Conservation (phyloP, 306 rosid species). For the Albizia julibrissin region DNA sequence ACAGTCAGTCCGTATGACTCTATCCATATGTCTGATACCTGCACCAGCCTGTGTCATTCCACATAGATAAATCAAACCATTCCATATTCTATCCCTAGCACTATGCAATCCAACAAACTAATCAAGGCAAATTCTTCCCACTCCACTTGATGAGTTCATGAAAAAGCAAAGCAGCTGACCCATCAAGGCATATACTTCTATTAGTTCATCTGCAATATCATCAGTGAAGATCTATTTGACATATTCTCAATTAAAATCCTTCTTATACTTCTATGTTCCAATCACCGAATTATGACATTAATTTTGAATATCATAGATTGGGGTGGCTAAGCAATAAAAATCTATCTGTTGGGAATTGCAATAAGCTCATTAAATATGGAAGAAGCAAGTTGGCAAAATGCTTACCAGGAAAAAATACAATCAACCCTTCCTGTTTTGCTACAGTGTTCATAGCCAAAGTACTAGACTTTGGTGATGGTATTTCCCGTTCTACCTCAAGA, state of each 20-base stretch:
- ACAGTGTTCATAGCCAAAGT: constrained; percentile 55
- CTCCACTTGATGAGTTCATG: too few relatives aligned
- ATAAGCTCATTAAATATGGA: constrained; percentile 6
- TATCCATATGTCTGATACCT: not conserved
- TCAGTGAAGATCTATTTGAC: constrained; percentile 12
- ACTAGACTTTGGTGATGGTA: constrained; percentile 54
- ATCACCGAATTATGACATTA: not conserved
- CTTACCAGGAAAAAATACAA: constrained; percentile 91
- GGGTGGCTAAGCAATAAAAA: constrained; percentile 20
- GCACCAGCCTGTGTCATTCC: not conserved
- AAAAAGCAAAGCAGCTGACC: too few relatives aligned
- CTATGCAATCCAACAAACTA: constrained; percentile 21
- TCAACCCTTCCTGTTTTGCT: constrained; percentile 78
- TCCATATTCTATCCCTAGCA: not conserved
- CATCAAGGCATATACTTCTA: not conserved
- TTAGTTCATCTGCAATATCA: constrained; percentile 12
- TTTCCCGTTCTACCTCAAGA: constrained; percentile 59
- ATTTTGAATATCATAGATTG: constrained; percentile 18
- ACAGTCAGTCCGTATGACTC: not conserved
- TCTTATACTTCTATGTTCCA: constrained; percentile 22
- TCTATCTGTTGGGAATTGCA: constrained; percentile 17
- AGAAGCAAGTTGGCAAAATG: constrained; percentile 11
- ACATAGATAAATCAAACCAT: not conserved
- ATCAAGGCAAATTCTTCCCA: constrained; percentile 1
- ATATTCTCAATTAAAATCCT: constrained; percentile 14